These are phyloP conservation scores for Aspergillus aculeatus DNA, from an alignment of 2,329 filamentous ascomycete genomes.

Conservation along the genomic window DNA sequence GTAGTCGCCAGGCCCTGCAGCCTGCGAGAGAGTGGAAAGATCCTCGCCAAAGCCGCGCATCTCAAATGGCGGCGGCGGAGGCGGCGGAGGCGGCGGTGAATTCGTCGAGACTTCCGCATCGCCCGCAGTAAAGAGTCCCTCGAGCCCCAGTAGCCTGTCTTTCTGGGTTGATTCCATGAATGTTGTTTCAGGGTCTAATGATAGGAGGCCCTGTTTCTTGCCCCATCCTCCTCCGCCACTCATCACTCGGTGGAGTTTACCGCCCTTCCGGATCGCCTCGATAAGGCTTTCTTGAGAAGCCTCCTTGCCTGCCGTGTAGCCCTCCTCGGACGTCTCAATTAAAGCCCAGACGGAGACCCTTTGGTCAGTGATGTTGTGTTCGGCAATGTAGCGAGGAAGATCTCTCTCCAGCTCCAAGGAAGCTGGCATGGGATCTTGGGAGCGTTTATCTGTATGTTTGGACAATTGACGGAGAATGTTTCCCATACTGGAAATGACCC, in stretches of 20 bases:
- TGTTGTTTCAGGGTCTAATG: slow-evolving; percentile 41
- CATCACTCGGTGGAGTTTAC: slow-evolving; percentile 43
- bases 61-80: slow-evolving; percentile 19
- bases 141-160: slow-evolving; percentile 20
- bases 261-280: slow-evolving; percentile 31
- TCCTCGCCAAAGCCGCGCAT: slow-evolving; percentile 28
- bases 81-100: slow-evolving; percentile 4
- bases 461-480: slow-evolving; percentile 44
- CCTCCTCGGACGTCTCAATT: slow-evolving; percentile 30
- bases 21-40: slow-evolving; percentile 41
- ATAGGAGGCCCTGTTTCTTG: slow-evolving; percentile 46
- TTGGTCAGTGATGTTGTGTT: slow-evolving; percentile 37
- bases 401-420: slow-evolving; percentile 43
- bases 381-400: slow-evolving; percentile 40
- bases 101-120: slow-evolving; percentile 8
- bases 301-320: slow-evolving; percentile 8
- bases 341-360: slow-evolving; percentile 45
- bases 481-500: slow-evolving; percentile 43
- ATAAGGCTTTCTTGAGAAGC: slow-evolving; percentile 23
- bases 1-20: slow-evolving; percentile 38
- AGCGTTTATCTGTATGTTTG: slow-evolving; percentile 30
- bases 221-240: slow-evolving; percentile 47
- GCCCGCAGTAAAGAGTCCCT: slow-evolving; percentile 25
- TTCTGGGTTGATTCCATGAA: slow-evolving; percentile 23
- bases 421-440: slow-evolving; percentile 36